Evolutionary conservation across 495 filamentous ascomycete genomes (phyloP), one percentile per base, ranked within the genome.

Genomic region (Aspergillus wentii): DNA sequence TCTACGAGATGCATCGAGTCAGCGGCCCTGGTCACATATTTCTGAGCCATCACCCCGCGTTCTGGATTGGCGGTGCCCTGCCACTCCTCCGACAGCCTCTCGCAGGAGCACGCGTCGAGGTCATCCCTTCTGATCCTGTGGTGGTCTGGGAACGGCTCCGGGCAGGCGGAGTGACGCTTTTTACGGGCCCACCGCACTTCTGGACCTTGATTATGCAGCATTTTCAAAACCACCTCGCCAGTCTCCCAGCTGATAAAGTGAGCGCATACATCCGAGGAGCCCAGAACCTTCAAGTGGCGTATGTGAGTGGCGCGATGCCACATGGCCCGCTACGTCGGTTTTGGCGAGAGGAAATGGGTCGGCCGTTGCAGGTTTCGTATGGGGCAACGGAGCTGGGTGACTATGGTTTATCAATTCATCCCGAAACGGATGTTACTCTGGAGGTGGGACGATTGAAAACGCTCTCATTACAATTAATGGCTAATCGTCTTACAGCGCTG

Each of bases 401-500:
- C 4, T 9, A 14, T 17, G 15, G 3, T 4, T 18, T 41, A 30
- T 9, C 3, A 19, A 41, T 30, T 16, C 15, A 35, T 18, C 6
- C 6, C 10, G 16, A 13, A 5, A 17, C n/a, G 13, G 15, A 33
- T 18, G 16, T 17, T 8, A 33, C n/a, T n/a, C n/a, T n/a, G n/a
- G n/a, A n/a, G n/a, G 32, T 19, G 16, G 11, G 5, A 13, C 8
- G 17, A 11, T 18, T 18, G 11, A 17, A 6, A 20, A 18, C 16
- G 31, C 1, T 8, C 4, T 8, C 2, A 17, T 23, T 35, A n/a
- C 3, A 15, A 13, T 16, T 30, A 4, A 41, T 23, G 8, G 7
- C 5, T 8, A 13, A 6, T n/a, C n/a, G n/a, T n/a, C n/a, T 27
- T 29, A n/a, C n/a, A 43, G 40, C 40, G 40, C 31, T 38, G 40